These are phyloP conservation scores for Rhizoctonia solani DNA, from an alignment of 1,284 basidiomycete species.

Conservation along the genomic window DNA sequence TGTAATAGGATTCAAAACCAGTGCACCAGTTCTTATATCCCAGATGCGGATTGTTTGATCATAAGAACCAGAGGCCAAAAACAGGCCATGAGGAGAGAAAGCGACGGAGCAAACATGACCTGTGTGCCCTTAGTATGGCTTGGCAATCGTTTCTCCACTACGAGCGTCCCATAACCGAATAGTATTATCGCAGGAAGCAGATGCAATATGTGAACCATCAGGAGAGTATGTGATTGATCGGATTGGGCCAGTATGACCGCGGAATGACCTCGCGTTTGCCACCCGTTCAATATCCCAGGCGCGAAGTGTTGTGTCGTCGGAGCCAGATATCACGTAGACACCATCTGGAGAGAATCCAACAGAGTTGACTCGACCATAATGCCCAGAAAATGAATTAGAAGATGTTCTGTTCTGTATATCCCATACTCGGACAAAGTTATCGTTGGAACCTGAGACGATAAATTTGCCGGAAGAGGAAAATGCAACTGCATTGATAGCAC, in stretches of 20 bases:
- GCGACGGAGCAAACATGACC: background rate
- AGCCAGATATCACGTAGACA: background rate
- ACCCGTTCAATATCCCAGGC: background rate
- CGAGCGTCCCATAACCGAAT: background rate
- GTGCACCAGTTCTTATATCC: too few species aligned
- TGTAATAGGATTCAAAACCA: too few species aligned
- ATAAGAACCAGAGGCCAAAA: background rate
- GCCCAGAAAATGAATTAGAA: background rate
- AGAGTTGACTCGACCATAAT: background rate
- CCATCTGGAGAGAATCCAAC: background rate
- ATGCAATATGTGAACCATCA: constrained; percentile 4
- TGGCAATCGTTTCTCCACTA: background rate
- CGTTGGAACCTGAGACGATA: background rate
- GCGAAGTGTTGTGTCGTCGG: background rate
- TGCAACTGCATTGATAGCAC: background rate
- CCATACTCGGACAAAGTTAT: background rate
- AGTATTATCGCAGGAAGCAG: constrained; percentile 7
- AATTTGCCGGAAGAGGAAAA: background rate
- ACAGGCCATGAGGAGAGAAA: background rate
- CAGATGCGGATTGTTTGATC: background rate
- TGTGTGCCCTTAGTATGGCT: background rate
- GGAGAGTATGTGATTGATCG: background rate
- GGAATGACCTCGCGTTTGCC: background rate
- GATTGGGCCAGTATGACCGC: background rate
- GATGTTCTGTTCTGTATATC: background rate